Base-by-base conservation (phyloP, 768 basidiomycete species). In the Trametes coccinea region DNA sequence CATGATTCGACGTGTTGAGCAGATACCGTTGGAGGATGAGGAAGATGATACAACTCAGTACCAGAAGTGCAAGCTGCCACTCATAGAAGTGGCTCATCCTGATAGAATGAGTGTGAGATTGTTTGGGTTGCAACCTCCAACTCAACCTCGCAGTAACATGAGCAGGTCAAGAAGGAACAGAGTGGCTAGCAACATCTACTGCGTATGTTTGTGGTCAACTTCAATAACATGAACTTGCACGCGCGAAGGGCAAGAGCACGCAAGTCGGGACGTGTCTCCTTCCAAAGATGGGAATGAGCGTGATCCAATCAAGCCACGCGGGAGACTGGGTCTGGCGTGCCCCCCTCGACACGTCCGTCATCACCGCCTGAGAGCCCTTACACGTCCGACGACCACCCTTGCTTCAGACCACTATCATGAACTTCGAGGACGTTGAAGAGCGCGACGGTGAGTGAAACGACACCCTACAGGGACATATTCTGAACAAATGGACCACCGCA, bases 371-470 rank as follows among this genome's bases (percentile, higher is more conserved):
- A 17, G 40, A 46, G 31, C 11, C 56, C 45, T 46, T 14, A 43
- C 60, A 62, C 55, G 56, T 62, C 46, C 44, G 37, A 52, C 55
- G 47, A 45, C 48, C 2, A 40, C 16, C 41, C 51, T 37, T 44
- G 54, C 57, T 16, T 44, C 48, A 45, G 3, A 46, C 31, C 41
- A 10, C 2, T 44, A 16, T 53, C 53, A 63, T 89, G 70, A 92
- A 91, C 75, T 95, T 96, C 71, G 95, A 98, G 76, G 95, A 97
- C 74, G 93, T 96, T 62, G 95, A 98, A 79, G 95, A 98, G 75
- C 85, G 93, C 69, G 95, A 98, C 75, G 95, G 94, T 93, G 62
- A 64, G 86, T 74, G n/a, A 40, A 4, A 46, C 17, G 0, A 52
- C 17, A 44, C 1, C 6, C 29, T 17, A 34, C 11, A 2, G 37